These are phyloP conservation scores for Cladophialophora immunda DNA, from an alignment of 2,329 filamentous ascomycete species.

Conservation along the genomic window DNA sequence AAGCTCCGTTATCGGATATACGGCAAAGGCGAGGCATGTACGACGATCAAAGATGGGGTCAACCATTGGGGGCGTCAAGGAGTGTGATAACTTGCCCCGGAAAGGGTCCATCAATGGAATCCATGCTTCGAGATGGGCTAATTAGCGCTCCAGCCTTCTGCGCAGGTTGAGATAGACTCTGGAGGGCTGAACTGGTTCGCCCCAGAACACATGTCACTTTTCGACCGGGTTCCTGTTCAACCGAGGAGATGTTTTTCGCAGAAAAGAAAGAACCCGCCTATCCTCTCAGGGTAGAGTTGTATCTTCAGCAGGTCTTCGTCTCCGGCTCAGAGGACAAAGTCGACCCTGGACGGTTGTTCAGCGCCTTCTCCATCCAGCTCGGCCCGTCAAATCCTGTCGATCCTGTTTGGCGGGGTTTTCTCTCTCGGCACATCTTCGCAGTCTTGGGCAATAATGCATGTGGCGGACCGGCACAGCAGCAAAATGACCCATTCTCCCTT, in stretches of 20 bases:
- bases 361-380: neutral
- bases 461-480: neutral
- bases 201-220: neutral
- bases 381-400: neutral
- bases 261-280: neutral
- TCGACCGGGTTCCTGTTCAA: neutral
- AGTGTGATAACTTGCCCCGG: neutral
- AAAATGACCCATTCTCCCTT: neutral
- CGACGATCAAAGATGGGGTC: neutral
- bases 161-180: neutral
- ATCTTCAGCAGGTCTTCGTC: neutral
- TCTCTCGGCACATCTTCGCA: neutral
- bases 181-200: no score
- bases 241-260: neutral
- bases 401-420: neutral
- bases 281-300: neutral
- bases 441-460: neutral
- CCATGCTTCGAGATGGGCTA: neutral
- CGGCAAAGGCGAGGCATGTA: conserved; percentile 11
- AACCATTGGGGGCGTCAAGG: neutral
- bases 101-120: neutral
- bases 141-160: neutral
- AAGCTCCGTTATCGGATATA: conserved; percentile 18
- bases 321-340: neutral
- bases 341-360: neutral